Evolutionary conservation across 495 filamentous ascomycete genomes (phyloP), one percentile per base, ranked within the genome.

Genomic region (Pyrenula massariospora): DNA sequence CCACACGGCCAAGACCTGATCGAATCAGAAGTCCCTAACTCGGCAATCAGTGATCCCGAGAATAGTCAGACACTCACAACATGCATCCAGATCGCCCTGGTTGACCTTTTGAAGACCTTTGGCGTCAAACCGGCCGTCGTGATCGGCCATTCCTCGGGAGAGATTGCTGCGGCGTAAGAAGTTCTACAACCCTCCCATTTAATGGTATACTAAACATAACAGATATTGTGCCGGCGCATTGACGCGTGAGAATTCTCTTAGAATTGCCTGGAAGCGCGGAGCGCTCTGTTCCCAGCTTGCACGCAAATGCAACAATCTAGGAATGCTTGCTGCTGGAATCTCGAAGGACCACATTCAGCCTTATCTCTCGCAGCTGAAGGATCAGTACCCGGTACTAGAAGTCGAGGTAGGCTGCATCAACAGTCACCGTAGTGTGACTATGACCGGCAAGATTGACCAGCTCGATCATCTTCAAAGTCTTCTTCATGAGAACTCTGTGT

Each of bases 71-170:
- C 59, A 12, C 20, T 58, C 12, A 52, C 42, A 48, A 61, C 61
- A 2, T 54, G 54, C 12, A 1, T 75, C 0, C 73, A 75, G 48
- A 59, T 75, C 19, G 54, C 54, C 1, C 57, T 71, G 0, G 64
- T 71, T 0, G 68, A 73, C 52, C 57, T 73, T 8, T 56, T 75
- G 8, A 22, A 50, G 1, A 60, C 56, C 15, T 70, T 62, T 59
- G 57, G 52, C 5, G 49, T 73, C 21, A 20, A 24, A n/a, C 63
- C 68, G 2, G 49, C 54, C 10, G 66, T 64, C 0, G 68, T 70
- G 1, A 59, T 73, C 24, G 72, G 72, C 3, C 72, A 75, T 50
- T 74, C 71, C 1, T 66, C 64, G 15, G 72, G 72, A 53, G 72
- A 75, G 57, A 71, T 73, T 49, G 69, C 62, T 25, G 70, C 69